Conservation (phyloP, 352 stramenopile genomes). For the Pythium folliculosum region DNA sequence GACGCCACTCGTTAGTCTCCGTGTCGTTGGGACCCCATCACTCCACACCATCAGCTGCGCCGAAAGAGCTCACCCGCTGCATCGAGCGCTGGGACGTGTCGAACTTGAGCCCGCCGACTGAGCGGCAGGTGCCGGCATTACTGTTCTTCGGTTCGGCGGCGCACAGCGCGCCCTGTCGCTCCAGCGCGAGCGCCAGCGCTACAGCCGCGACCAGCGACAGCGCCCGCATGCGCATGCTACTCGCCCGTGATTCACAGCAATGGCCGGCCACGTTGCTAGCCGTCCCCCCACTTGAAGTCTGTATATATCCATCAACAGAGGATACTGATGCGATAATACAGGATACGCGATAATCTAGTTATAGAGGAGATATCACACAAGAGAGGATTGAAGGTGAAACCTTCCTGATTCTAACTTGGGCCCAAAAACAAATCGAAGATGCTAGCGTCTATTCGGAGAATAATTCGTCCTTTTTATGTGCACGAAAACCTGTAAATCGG, state of each 20-base stretch:
- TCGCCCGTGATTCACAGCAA: not conserved
- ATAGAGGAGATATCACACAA: constrained; percentile 2
- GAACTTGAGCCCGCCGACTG: constrained; percentile 69
- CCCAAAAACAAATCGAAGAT: too few relatives aligned
- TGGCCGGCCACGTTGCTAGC: constrained; percentile 5
- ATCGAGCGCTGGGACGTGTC: constrained; percentile 58
- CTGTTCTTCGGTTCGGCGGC: constrained; percentile 28
- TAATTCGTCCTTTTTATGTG: too few relatives aligned
- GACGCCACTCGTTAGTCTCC: not conserved
- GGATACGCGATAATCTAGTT: not conserved
- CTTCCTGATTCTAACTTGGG: constrained; percentile 1
- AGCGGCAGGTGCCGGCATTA: constrained; percentile 55
- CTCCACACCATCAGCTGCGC: not conserved
- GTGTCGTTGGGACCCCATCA: not conserved
- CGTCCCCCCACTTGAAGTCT: constrained; percentile 8
- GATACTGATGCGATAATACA: constrained; percentile 11
- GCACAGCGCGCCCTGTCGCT: constrained; percentile 15
- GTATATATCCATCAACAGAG: constrained; percentile 15
- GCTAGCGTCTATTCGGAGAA: too few relatives aligned
- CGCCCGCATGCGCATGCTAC: constrained; percentile 14
- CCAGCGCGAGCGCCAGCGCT: constrained; percentile 22
- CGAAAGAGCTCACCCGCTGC: constrained; percentile 49
- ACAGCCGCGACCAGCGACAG: constrained; percentile 3
- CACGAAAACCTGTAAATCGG: too few relatives aligned
- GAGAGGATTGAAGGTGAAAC: constrained; percentile 14